phyloP scores from a whole-genome alignment of 1,284 basidiomycete genomes.

The Fomes fomentarius region DNA sequence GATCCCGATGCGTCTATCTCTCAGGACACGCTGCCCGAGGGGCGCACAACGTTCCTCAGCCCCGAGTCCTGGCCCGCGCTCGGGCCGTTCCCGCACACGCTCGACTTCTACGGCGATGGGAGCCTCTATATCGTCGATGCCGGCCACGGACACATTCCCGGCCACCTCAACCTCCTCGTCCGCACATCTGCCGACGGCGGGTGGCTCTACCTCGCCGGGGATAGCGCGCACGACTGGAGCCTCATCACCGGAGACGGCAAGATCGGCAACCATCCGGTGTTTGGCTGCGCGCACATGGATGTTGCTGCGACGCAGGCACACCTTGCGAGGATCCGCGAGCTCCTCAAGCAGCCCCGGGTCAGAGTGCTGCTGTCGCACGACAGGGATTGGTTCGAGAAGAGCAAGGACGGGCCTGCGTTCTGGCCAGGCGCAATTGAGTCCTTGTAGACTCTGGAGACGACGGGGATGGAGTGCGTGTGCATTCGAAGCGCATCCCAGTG shows the following conservation, averaged over 20 bases:
- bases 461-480: too few relatives aligned
- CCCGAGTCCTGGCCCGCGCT: slow-evolving; percentile 26
- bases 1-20: slow-evolving; percentile 39
- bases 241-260: slow-evolving; percentile 49
- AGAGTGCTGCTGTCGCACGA: slow-evolving; percentile 57
- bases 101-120: slow-evolving; percentile 61
- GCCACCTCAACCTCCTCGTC: slow-evolving; percentile 57
- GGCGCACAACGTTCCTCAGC: slow-evolving; percentile 41
- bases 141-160: slow-evolving; percentile 51
- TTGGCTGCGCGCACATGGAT: slow-evolving; percentile 47
- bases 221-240: slow-evolving; percentile 57
- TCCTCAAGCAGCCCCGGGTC: slow-evolving; percentile 42
- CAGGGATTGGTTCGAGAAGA: slow-evolving; percentile 49
- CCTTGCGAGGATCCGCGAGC: slow-evolving; percentile 41
- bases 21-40: slow-evolving; percentile 43
- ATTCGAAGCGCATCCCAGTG: too few relatives aligned
- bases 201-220: slow-evolving; percentile 60
- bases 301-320: slow-evolving; percentile 44
- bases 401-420: slow-evolving; percentile 41
- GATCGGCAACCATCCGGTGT: slow-evolving; percentile 37
- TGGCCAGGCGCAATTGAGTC: too few relatives aligned
- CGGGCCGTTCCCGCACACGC: slow-evolving; percentile 53
- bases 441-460: too few relatives aligned
- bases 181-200: slow-evolving; percentile 58
- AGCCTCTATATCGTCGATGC: slow-evolving; percentile 59